phyloP scores from a whole-genome alignment of 306 rosid species.

The Prunus dulcis region DNA sequence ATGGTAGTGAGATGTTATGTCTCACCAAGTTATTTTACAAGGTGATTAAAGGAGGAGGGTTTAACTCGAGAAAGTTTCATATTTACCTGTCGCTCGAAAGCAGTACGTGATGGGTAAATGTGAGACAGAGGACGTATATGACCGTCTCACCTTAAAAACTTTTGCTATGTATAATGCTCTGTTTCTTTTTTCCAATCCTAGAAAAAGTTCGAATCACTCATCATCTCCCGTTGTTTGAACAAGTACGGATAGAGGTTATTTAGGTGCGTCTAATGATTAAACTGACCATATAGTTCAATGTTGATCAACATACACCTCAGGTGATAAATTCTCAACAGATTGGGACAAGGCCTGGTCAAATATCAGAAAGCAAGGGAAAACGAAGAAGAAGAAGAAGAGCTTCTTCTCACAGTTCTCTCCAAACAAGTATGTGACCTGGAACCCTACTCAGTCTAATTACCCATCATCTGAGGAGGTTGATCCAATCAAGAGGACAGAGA shows the following conservation, averaged over 20 bases:
- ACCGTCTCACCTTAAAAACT: neutral
- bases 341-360: slow-evolving; percentile 96
- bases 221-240: too few species aligned
- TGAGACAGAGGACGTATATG: neutral
- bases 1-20: neutral
- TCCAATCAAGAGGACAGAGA: slow-evolving; percentile 86
- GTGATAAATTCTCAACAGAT: slow-evolving; percentile 71
- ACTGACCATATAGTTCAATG: neutral
- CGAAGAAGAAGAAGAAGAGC: slow-evolving; percentile 37
- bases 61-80: neutral
- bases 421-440: slow-evolving; percentile 87
- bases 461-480: slow-evolving; percentile 88
- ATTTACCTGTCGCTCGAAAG: neutral
- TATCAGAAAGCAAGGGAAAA: slow-evolving; percentile 66
- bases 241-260: neutral
- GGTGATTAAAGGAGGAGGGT: neutral
- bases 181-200: too few species aligned
- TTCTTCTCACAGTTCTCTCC: slow-evolving; percentile 65
- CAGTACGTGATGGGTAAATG: neutral
- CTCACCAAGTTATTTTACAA: neutral
- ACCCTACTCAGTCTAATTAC: slow-evolving; percentile 62
- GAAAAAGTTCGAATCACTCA: too few species aligned
- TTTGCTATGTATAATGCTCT: neutral
- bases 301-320: slow-evolving; percentile 27
- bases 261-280: neutral